phyloP scores from a whole-genome alignment of 495 filamentous ascomycete species.

The Opeltia flavorubescens region DNA sequence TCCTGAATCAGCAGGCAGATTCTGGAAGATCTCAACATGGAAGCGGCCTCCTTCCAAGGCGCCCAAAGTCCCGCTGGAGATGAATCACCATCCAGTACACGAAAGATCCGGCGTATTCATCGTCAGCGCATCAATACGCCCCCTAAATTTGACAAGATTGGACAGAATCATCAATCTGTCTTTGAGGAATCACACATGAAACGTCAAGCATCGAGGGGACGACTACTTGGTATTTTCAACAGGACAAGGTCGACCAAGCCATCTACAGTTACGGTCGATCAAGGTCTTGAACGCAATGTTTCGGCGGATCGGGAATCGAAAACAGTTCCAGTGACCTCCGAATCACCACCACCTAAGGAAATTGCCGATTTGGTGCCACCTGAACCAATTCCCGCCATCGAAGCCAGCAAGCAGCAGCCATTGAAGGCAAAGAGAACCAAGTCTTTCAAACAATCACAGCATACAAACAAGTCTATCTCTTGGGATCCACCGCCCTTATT shows the following conservation, averaged over 20 bases:
- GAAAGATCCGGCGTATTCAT: background rate
- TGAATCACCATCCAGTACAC: background rate
- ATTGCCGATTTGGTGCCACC: background rate
- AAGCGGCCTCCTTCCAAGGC: background rate
- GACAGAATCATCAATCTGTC: background rate
- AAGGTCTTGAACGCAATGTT: background rate
- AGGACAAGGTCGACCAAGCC: background rate
- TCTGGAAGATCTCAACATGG: background rate
- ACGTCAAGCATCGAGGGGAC: background rate
- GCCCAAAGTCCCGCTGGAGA: too few relatives aligned
- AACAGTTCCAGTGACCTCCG: background rate
- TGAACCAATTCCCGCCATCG: background rate
- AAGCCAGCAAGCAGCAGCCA: background rate
- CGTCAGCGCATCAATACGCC: background rate
- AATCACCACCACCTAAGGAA: too few relatives aligned
- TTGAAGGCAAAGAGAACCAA: background rate
- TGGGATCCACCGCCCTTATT: slow-evolving; percentile 80
- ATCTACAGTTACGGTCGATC: background rate
- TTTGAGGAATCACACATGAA: background rate
- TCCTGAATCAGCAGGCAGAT: too few relatives aligned
- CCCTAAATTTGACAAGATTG: background rate
- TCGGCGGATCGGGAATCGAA: background rate
- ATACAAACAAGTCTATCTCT: slow-evolving; percentile 15
- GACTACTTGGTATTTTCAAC: background rate
- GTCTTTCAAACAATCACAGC: slow-evolving; percentile 6